Evolutionary conservation across 1,284 basidiomycete species (phyloP), one percentile per base, ranked within the genome.

Genomic region (Ustilago cynodontis): DNA sequence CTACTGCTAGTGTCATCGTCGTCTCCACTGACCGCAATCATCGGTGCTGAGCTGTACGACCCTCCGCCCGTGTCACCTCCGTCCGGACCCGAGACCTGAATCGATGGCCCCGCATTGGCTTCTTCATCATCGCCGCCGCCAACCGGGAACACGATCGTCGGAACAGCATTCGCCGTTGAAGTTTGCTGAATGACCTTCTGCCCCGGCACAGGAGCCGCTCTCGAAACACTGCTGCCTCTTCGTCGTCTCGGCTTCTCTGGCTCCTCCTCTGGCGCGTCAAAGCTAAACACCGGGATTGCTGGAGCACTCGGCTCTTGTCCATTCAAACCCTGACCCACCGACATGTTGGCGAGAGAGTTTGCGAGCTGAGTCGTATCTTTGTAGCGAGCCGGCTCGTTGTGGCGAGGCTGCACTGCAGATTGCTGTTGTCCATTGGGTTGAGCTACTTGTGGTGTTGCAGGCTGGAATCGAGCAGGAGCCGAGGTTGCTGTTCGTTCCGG

Each of bases 211-310:
- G 65, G 70, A 5, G 50, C 60, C 5, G 60, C 57, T 26, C 71
- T 58, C 13, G 76, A 78, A 14, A 78, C 67, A 45, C 76, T 78
- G 62, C 76, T 71, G n/a, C 71, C 76, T n/a, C 76, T 57, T 37
- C 76, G 59, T 35, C 76, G 66, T n/a, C 73, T 54, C 2, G 76
- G 76, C 55, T 74, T 59, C 39, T 78, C 76, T 13, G 63, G 66
- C 51, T 74, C 67, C 26, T 64, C 64, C 2, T 70, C 66, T 3
- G 64, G 66, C 20, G 67, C 54, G 39, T 64, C 66, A 31, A 72
- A 70, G 57, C 60, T 73, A 43, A 69, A 72, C 0, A 61, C 55
- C 2, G 66, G 71, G 20, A 76, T 50, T 1, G 60, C 31, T 1
- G 51, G 49, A 8, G 55, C 45, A 16, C 55, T 28, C 1, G 63